phyloP scores from a whole-genome alignment of 169 alveolate species.

The Eimeria praecox region DNA sequence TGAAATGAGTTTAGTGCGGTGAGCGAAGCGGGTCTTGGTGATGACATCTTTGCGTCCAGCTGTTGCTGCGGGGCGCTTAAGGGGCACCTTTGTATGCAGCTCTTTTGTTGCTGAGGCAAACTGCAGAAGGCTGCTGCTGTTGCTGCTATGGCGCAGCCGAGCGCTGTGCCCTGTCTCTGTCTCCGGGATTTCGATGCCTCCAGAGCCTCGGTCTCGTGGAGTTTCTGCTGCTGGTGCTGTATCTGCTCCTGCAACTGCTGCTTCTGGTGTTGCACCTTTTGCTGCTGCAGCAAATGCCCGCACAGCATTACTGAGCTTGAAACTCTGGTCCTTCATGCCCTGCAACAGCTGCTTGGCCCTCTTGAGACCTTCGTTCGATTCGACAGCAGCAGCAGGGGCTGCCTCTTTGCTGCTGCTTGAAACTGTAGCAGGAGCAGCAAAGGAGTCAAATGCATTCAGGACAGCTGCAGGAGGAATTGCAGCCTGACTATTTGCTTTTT shows the following conservation, averaged over 20 bases:
- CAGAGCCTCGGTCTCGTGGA: background rate
- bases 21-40: slow-evolving; percentile 45
- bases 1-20: slow-evolving; percentile 22
- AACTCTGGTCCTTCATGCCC: slow-evolving; percentile 37
- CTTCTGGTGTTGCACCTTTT: background rate
- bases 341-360: slow-evolving; percentile 15
- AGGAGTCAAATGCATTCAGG: slow-evolving; percentile 25
- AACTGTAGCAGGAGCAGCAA: slow-evolving; percentile 10
- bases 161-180: background rate
- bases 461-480: background rate
- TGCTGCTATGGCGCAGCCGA: background rate
- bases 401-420: background rate
- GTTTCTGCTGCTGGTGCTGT: background rate
- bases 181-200: background rate
- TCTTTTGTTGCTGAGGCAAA: background rate
- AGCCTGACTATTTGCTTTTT: background rate
- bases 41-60: slow-evolving; percentile 36
- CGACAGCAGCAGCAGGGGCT: background rate
- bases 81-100: background rate
- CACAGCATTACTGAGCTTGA: background rate
- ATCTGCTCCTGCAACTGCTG: background rate
- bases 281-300: background rate
- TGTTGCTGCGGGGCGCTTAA: background rate
- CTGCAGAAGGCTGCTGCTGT: slow-evolving; percentile 41
- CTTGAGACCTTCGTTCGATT: background rate